Percentiles rank a stretch among this genome's conserved stretches.
Evolutionary conservation across 768 basidiomycete genomes (phyloP).

Genomic region (Panus rudis): DNA sequence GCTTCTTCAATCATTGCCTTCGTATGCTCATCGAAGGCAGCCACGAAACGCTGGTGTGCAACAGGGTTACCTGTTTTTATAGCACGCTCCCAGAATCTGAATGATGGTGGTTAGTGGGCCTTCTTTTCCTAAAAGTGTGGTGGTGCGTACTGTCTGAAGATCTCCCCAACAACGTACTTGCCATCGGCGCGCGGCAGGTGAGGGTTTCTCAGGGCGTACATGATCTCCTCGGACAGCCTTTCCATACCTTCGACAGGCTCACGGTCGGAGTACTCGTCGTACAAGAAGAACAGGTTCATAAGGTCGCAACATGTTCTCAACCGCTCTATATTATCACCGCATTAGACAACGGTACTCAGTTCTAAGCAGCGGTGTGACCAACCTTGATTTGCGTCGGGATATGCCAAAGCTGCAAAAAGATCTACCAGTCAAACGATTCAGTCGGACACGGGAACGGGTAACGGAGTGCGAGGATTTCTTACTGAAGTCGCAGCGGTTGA

Average conservation of each 20-base stretch:
- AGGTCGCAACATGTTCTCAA: conserved; percentile 13
- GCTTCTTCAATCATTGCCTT: conserved; percentile 18
- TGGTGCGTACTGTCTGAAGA: not conserved
- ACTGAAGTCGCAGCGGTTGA: conserved; percentile 4
- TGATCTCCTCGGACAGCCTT: conserved; percentile 1
- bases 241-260: not conserved
- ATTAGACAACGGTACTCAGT: not conserved
- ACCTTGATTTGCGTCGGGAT: not conserved
- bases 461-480: not conserved
- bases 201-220: not conserved
- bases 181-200: not conserved
- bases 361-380: not conserved
- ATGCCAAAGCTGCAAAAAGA: not conserved
- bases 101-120: too few species aligned
- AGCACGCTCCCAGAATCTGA: not conserved
- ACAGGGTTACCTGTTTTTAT: not conserved
- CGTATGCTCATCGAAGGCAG: conserved; percentile 16
- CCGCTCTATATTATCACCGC: not conserved
- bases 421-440: not conserved
- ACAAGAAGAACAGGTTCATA: conserved; percentile 12
- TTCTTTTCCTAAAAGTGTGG: too few species aligned
- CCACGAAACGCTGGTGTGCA: conserved; percentile 14
- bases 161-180: conserved; percentile 1
- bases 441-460: not conserved
- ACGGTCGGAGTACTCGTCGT: conserved; percentile 3